Base-by-base conservation (phyloP, 2,329 filamentous ascomycete species). In the Cladophialophora exuberans region DNA sequence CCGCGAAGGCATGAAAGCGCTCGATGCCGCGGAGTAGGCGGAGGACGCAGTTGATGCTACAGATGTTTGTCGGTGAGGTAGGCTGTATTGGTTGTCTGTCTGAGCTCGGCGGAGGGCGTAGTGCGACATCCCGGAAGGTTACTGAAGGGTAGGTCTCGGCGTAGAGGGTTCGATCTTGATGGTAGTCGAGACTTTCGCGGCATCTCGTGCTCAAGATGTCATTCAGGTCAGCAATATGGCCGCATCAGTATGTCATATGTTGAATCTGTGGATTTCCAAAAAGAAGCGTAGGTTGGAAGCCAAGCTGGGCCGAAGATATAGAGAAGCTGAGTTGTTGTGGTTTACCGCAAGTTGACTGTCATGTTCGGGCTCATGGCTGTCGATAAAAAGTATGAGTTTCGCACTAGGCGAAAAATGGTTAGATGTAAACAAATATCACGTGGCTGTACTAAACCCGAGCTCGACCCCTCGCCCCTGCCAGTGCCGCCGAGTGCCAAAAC, bases 1-100 rank as follows among this genome's bases (percentile, higher is more conserved):
- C 45, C 80, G 77, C 65, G 79, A 82, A n/a, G 79, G 79, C 2
- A 73, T 66, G 57, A 77, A 75, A 10, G 75, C 73, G 61, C 74
- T 76, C 3, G 79, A 78, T 36, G 72, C 75, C 47, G 72, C 59
- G 2, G 80, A 82, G 63, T 77, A 79, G 41, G 73, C 67, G 1
- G 80, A 82, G 6, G 81, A 83, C 61, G 69, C 76, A 20, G 78
- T 81, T 9, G 81, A 83, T 31, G 79, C 77, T 25, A 71, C 80
- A 5, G 81, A 84, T 17, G 75, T 75, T 68, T 83, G 79, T 62
- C 81, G 79, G 51, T 75, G 65, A 15, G 76, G 73, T 33, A 54
- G 35, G 3, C 30, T 42, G 39, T 44, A 56, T 6, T 54, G 51
- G 30, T 62, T 50, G 49, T 64, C 62, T 52, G 60, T 56, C 46